phyloP scores from a whole-genome alignment of 306 rosid genomes.

The Hippophae gyantsensis region DNA sequence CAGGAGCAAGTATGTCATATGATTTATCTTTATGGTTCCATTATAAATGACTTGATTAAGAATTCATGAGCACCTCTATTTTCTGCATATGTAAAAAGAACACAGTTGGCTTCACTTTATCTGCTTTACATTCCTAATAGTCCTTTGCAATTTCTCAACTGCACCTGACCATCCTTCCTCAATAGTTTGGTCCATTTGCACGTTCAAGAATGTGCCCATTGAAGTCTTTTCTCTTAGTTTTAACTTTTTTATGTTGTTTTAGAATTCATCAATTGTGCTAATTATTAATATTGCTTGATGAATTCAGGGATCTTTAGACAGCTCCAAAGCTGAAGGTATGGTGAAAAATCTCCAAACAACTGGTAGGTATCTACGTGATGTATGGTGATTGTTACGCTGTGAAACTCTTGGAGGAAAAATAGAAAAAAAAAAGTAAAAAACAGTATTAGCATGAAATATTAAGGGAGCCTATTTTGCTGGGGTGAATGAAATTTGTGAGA shows the following conservation, averaged over 20 bases:
- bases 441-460: not conserved
- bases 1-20: constrained; percentile 47
- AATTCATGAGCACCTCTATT: no score
- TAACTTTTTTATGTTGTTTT: constrained; percentile 2
- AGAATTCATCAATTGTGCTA: not conserved
- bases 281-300: not conserved
- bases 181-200: no score
- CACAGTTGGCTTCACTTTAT: no score
- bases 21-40: not conserved
- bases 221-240: not conserved
- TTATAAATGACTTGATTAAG: not conserved
- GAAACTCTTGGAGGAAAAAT: not conserved
- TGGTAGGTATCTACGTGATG: constrained; percentile 80
- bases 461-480: not conserved
- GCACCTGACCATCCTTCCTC: no score
- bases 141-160: no score
- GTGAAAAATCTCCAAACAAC: constrained; percentile 76
- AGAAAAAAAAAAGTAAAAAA: not conserved
- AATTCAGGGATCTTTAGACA: constrained; percentile 62
- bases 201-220: no score
- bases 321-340: constrained; percentile 58
- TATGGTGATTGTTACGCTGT: constrained; percentile 48
- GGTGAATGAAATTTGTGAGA: not conserved
- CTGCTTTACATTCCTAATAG: no score
- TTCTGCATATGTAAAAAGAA: no score